Evolutionary conservation across 2,329 filamentous ascomycete species (phyloP).

Genomic region (Monilinia fructicola): DNA sequence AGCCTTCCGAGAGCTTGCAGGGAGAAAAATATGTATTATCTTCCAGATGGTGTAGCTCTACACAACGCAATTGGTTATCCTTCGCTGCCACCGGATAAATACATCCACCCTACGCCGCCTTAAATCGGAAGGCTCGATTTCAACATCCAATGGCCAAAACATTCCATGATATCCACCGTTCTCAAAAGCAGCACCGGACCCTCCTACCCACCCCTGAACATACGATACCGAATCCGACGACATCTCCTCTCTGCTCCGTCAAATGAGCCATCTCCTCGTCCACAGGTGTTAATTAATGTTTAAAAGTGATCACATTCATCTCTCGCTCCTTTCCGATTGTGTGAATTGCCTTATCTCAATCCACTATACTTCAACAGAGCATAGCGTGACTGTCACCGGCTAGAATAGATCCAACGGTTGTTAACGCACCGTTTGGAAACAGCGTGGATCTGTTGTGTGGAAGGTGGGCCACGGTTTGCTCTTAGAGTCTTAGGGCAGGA

Average conservation of each 20-base stretch:
- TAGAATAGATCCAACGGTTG: background rate
- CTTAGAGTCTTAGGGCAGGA: background rate
- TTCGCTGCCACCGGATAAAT: slow-evolving; percentile 5
- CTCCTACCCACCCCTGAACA: slow-evolving; percentile 17
- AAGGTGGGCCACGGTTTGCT: slow-evolving; percentile 14
- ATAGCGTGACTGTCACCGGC: slow-evolving; percentile 11
- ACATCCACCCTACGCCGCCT: slow-evolving; percentile 8
- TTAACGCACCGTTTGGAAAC: background rate
- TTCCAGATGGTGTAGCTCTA: background rate
- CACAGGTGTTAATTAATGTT: background rate
- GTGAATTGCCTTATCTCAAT: background rate
- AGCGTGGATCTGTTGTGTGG: background rate
- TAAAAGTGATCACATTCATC: background rate
- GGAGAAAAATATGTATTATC: background rate
- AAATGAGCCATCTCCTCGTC: background rate
- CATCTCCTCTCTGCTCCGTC: slow-evolving; percentile 15
- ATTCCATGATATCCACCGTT: background rate
- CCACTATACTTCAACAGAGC: background rate
- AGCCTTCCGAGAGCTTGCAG: background rate
- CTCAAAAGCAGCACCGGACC: slow-evolving; percentile 16
- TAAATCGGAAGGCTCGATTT: background rate
- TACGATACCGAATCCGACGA: slow-evolving; percentile 21
- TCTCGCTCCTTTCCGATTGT: background rate
- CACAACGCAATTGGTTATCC: background rate
- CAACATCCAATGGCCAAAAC: background rate